These are phyloP conservation scores for Epichloe bromicola DNA, from an alignment of 2,329 filamentous ascomycete genomes.

Conservation along the genomic window DNA sequence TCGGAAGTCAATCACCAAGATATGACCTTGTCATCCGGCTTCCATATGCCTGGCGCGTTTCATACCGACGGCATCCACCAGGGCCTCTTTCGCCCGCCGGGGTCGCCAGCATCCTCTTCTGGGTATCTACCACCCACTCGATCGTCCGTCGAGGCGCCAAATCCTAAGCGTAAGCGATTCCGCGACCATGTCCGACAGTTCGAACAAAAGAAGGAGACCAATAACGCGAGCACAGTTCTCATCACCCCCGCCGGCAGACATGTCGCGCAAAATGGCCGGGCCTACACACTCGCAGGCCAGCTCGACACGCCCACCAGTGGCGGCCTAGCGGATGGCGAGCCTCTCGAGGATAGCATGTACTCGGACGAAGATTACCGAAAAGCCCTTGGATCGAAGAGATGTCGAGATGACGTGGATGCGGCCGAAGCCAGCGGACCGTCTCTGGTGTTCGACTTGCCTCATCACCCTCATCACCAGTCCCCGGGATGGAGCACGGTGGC, in stretches of 20 bases:
- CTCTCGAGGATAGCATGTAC: constrained; percentile 40
- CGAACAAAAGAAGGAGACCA: not conserved
- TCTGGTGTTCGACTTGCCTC: constrained; percentile 19
- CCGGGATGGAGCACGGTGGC: constrained; percentile 45
- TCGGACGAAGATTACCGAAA: constrained; percentile 44
- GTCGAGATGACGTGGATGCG: constrained; percentile 24
- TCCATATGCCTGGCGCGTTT: constrained; percentile 24
- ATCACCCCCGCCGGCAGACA: constrained; percentile 3
- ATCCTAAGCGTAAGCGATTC: constrained; percentile 33
- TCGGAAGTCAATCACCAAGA: not conserved
- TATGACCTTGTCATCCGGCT: constrained; percentile 10
- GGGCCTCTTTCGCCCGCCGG: constrained; percentile 33
- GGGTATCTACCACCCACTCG: constrained; percentile 21
- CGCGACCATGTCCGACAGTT: constrained; percentile 13
- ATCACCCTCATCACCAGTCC: constrained; percentile 14
- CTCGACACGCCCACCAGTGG: constrained; percentile 33
- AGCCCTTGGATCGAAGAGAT: constrained; percentile 34
- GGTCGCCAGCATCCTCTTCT: constrained; percentile 27
- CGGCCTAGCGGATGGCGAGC: constrained; percentile 17
- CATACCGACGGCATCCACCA: constrained; percentile 27
- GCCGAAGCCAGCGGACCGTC: constrained; percentile 17
- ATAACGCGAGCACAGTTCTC: constrained; percentile 1
- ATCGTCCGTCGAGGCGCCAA: constrained; percentile 11
- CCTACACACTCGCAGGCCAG: constrained; percentile 40
- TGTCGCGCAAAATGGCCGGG: constrained; percentile 1